Evolutionary conservation across 176 grass and related monocot genomes (phyloP).

Genomic region (Cocos nucifera): DNA sequence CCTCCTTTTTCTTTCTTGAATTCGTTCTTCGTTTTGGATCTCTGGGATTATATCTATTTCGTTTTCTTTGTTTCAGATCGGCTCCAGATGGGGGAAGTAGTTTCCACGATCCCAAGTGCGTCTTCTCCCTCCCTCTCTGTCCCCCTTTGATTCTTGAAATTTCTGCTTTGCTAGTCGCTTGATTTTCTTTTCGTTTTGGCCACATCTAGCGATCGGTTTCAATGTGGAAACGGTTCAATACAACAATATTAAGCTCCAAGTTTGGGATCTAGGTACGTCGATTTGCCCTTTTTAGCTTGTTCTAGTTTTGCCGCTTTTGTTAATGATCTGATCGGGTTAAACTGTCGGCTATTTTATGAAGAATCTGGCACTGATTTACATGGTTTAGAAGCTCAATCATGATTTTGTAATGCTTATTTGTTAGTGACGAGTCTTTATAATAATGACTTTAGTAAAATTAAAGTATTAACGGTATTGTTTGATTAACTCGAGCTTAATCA

Average conservation of each 20-base stretch:
- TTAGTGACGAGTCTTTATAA: too few relatives aligned
- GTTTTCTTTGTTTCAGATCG: constrained; percentile 45
- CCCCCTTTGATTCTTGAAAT: constrained; percentile 7
- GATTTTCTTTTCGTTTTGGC: constrained; percentile 12
- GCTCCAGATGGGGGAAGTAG: constrained; percentile 97
- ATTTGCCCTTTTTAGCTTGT: neutral
- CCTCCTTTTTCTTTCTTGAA: constrained; percentile 1
- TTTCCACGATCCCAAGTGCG: constrained; percentile 94
- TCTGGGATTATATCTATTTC: constrained; percentile 6
- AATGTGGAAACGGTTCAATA: constrained; percentile 99
- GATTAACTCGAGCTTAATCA: too few relatives aligned
- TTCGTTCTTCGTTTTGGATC: neutral
- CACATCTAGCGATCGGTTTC: constrained; percentile 82
- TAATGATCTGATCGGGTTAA: too few relatives aligned
- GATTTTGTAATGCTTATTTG: too few relatives aligned
- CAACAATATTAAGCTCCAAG: constrained; percentile 97
- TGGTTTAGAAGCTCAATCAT: too few relatives aligned
- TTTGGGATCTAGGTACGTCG: constrained; percentile 88
- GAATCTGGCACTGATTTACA: too few relatives aligned
- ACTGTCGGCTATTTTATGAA: too few relatives aligned
- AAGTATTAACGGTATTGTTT: too few relatives aligned
- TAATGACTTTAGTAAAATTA: too few relatives aligned
- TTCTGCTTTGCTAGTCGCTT: constrained; percentile 1
- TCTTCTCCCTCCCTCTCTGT: constrained; percentile 8
- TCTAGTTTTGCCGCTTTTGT: neutral